Conservation (phyloP, 257 asterid species). For the Scutellaria baicalensis region DNA sequence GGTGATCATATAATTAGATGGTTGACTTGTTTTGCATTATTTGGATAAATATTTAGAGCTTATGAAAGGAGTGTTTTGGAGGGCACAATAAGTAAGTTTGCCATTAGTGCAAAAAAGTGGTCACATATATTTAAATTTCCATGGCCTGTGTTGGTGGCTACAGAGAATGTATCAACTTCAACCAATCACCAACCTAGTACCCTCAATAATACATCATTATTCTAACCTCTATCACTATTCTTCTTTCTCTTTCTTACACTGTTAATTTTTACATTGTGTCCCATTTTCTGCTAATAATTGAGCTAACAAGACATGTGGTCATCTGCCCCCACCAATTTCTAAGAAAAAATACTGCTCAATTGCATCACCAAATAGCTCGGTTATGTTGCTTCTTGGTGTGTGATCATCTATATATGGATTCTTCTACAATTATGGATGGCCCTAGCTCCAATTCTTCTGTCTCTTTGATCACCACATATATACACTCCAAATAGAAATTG, state of each 20-base stretch:
- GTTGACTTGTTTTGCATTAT: constrained; percentile 17
- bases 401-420: neutral
- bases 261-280: neutral
- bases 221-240: neutral
- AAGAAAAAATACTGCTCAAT: neutral
- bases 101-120: constrained; percentile 1
- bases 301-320: constrained; percentile 17
- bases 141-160: constrained; percentile 18
- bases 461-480: neutral
- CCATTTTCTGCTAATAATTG: constrained; percentile 14
- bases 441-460: neutral
- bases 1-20: no score
- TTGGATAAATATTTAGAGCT: neutral
- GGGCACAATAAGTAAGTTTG: constrained; percentile 12
- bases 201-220: constrained; percentile 17
- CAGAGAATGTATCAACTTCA: constrained; percentile 4
- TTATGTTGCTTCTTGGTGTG: neutral
- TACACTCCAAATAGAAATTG: neutral
- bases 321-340: constrained; percentile 14
- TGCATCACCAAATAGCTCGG: constrained; percentile 13
- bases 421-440: neutral
- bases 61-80: neutral
- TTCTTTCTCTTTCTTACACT: neutral
- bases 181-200: constrained; percentile 2
- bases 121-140: neutral